These are phyloP conservation scores for Dictyostelium purpureum DNA, from an alignment of 78 protist genomes.

Conservation along the genomic window DNA sequence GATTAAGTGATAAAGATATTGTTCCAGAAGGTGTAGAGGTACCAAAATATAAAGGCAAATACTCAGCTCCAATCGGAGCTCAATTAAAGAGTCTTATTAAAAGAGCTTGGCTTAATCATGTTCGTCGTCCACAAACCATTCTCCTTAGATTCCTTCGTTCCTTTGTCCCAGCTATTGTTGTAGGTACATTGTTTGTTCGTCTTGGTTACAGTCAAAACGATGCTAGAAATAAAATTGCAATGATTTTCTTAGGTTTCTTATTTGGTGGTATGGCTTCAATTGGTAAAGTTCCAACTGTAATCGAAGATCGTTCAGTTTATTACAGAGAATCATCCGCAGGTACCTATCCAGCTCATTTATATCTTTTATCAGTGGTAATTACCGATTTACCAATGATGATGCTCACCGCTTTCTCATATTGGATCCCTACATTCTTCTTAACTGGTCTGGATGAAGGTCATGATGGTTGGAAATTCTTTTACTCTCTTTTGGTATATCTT, in stretches of 20 bases:
- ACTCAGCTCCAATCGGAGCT: background rate
- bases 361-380: background rate
- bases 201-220: conserved; percentile 49
- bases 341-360: conserved; percentile 38
- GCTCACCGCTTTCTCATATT: conserved; percentile 42
- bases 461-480: conserved; percentile 74
- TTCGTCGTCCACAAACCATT: conserved; percentile 61
- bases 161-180: conserved; percentile 37
- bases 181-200: conserved; percentile 59
- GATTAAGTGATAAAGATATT: background rate
- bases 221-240: conserved; percentile 51
- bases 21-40: conserved; percentile 12
- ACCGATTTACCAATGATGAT: conserved; percentile 50
- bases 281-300: conserved; percentile 37
- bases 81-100: background rate
- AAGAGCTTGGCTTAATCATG: conserved; percentile 65
- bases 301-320: conserved; percentile 62
- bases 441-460: conserved; percentile 56
- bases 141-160: conserved; percentile 50
- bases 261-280: conserved; percentile 75
- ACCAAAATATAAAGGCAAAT: conserved; percentile 18
- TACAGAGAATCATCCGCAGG: conserved; percentile 51
- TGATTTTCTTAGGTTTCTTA: conserved; percentile 47
- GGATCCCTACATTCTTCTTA: conserved; percentile 66
- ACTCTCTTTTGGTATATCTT: conserved; percentile 9